Percentiles rank a stretch among this genome's conserved stretches.
phyloP scores from a whole-genome alignment of 768 basidiomycete species.

The Clathrus columnatus region DNA sequence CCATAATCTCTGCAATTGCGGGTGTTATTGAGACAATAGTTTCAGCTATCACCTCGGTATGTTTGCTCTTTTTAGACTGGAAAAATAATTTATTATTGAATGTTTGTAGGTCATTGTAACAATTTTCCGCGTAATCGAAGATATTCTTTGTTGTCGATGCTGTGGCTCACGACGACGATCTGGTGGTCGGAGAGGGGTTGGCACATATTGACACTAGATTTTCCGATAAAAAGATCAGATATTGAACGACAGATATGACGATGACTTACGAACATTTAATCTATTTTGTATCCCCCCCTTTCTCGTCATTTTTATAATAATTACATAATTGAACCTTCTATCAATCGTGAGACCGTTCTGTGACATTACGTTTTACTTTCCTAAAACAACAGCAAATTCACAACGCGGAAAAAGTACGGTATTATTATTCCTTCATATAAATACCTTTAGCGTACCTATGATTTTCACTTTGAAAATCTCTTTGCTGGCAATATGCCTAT shows the following conservation, averaged over 20 bases:
- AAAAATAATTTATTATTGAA: not conserved
- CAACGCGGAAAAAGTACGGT: not conserved
- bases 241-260: no score
- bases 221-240: no score
- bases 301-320: no score
- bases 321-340: no score
- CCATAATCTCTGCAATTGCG: constrained; percentile 54
- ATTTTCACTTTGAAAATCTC: not conserved
- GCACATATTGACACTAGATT: constrained; percentile 10
- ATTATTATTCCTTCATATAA: not conserved
- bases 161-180: constrained; percentile 19
- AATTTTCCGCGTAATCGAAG: constrained; percentile 53
- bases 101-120: constrained; percentile 47
- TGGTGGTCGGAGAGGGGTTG: constrained; percentile 15
- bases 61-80: constrained; percentile 16
- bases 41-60: constrained; percentile 47
- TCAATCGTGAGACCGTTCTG: not conserved
- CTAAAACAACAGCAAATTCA: not conserved
- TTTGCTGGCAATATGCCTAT: not conserved
- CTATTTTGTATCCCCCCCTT: no score
- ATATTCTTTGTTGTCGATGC: constrained; percentile 36
- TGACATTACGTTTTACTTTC: not conserved
- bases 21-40: constrained; percentile 52
- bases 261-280: no score
- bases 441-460: not conserved